These are phyloP conservation scores for Fusarium heterosporum DNA, from an alignment of 2,329 filamentous ascomycete genomes.

Conservation along the genomic window DNA sequence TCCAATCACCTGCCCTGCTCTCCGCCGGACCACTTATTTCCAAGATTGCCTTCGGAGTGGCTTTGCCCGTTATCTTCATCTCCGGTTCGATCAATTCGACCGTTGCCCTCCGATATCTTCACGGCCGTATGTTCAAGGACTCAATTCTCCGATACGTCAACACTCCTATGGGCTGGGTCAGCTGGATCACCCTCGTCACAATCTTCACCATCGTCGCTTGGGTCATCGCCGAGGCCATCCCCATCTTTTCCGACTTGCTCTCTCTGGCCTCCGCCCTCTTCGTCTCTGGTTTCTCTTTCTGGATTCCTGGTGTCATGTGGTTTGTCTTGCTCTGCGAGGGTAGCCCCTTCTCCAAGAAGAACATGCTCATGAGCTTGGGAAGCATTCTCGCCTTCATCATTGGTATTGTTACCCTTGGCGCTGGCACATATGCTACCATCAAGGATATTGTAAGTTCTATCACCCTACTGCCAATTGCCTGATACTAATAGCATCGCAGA, in stretches of 20 bases:
- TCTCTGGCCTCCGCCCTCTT: conserved; percentile 35
- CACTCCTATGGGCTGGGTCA: conserved; percentile 36
- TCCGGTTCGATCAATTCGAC: conserved; percentile 40
- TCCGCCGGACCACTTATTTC: conserved; percentile 70
- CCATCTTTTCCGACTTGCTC: conserved; percentile 37
- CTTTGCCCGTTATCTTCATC: conserved; percentile 64
- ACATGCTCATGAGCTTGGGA: conserved; percentile 31
- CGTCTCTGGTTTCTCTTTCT: conserved; percentile 37
- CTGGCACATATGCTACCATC: conserved; percentile 38
- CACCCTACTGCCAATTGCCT: fast-evolving
- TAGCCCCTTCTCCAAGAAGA: conserved; percentile 39
- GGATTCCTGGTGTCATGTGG: conserved; percentile 39
- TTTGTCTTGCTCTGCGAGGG: conserved; percentile 34
- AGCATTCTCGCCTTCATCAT: conserved; percentile 37
- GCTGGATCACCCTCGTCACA: conserved; percentile 30
- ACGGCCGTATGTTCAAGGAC: conserved; percentile 39
- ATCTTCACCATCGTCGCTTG: conserved; percentile 37
- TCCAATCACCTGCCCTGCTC: conserved; percentile 75
- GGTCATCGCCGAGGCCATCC: conserved; percentile 38
- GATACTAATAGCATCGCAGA: conserved; percentile 17
- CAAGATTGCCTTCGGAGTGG: conserved; percentile 77
- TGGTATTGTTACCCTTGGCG: conserved; percentile 34
- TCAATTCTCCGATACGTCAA: conserved; percentile 36
- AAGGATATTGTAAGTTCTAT: conserved; percentile 34
- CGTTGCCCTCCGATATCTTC: conserved; percentile 36